Evolutionary conservation across 1,139 yeast genomes (phyloP), one percentile per base, ranked within the genome.

Genomic region (Citeromyces siamensis): DNA sequence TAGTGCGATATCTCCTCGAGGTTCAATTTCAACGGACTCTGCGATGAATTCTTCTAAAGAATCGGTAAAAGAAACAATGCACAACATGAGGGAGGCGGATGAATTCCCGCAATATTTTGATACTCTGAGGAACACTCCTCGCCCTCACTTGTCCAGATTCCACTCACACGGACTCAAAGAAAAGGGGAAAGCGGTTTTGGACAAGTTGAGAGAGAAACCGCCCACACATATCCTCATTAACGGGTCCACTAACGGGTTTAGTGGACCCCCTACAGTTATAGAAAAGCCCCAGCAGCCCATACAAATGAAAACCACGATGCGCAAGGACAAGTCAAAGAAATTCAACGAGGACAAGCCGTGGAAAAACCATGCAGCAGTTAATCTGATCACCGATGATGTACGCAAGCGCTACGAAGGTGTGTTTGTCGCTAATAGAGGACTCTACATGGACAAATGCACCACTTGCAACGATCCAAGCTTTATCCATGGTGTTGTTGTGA

Each of bases 321-420:
- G 94, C 37, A 74, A 74, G 44, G 66, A 68, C 35, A 60, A 56
- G 39, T 38, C 43, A 13, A 67, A 65, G 46, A 53, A 58, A 17
- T 88, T 90, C 54, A 81, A 90, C 52, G 95, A 83, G 47, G 85
- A 83, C 44, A 86, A 88, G 54, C 97, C 97, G 0, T 90, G 98
- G 97, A 90, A 88, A 49, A 78, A 84, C 49, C 95, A 85, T 52
- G 64, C 63, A 32, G 82, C 75, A 43, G 64, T 76, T 8, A 64
- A 64, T 35, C 64, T 60, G 37, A 66, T 86, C 9, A 68, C 81
- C 0, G 86, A 79, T 20, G 68, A 65, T 27, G 97, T 90, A 53
- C 65, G 84, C 41, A 86, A 85, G 50, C 59, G 97, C 36, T 88
- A 88, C 54, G 96, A 86, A 54, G 94, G 94, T 12, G 68, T 90